Evolutionary conservation across 768 basidiomycete genomes (phyloP).

Genomic region (Suillus bovinus): DNA sequence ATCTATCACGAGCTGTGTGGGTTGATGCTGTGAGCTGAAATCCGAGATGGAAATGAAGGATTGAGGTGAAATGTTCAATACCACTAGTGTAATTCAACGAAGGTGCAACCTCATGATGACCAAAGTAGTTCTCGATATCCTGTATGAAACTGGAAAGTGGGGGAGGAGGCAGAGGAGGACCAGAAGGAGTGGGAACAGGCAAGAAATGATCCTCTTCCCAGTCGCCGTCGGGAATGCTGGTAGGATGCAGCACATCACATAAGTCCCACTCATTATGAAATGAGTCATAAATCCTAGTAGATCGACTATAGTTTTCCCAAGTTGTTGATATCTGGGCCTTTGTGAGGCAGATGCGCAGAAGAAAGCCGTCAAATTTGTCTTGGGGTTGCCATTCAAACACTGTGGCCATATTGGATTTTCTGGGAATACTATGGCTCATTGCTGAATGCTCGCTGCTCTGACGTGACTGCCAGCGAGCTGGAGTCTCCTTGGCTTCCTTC

Average conservation of each 20-base stretch:
- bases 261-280: slow-evolving; percentile 5
- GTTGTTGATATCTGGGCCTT: not conserved
- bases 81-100: not conserved
- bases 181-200: not conserved
- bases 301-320: not conserved
- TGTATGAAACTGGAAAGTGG: not conserved
- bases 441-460: too few species aligned
- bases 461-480: not conserved
- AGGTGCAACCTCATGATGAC: not conserved
- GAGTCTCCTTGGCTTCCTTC: not conserved
- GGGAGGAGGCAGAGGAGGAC: not conserved
- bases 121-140: not conserved
- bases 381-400: slow-evolving; percentile 3
- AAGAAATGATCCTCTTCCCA: not conserved
- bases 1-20: too few species aligned
- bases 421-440: too few species aligned
- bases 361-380: not conserved
- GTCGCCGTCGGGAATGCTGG: not conserved
- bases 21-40: not conserved
- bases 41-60: not conserved
- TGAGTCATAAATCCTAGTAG: not conserved
- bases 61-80: not conserved
- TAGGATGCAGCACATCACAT: not conserved
- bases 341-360: not conserved
- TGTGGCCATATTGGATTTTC: too few species aligned